These are phyloP conservation scores for Thymus quinquecostatus DNA, from an alignment of 257 asterid species.

Conservation along the genomic window DNA sequence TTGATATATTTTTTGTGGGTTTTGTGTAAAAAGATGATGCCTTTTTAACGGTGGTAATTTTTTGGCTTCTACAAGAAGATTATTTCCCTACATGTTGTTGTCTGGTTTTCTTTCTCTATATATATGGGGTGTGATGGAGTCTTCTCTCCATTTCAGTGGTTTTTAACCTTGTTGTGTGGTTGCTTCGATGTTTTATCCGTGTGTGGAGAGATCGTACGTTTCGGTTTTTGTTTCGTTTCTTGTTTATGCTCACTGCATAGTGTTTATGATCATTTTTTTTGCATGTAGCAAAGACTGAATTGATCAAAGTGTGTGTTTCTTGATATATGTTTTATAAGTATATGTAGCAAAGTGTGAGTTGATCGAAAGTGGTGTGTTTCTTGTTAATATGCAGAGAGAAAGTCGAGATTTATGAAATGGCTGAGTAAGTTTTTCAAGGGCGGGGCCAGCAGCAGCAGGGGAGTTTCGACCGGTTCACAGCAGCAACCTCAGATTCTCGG, in stretches of 20 bases:
- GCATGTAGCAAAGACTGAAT: slow-evolving; percentile 1
- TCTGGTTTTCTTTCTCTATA: slow-evolving; percentile 19
- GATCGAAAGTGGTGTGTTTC: slow-evolving; percentile 43
- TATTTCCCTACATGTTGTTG: neutral
- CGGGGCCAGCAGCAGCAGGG: slow-evolving; percentile 50
- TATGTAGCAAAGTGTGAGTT: neutral
- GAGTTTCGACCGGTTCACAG: slow-evolving; percentile 41
- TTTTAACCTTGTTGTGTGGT: neutral
- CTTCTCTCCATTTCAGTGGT: slow-evolving; percentile 13
- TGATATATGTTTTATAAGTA: neutral
- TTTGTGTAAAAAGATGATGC: slow-evolving; percentile 35
- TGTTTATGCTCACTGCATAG: slow-evolving; percentile 20
- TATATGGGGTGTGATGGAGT: slow-evolving; percentile 21
- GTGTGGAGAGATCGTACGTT: neutral
- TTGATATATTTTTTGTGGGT: neutral
- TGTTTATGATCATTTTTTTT: slow-evolving; percentile 15
- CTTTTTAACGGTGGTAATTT: slow-evolving; percentile 16
- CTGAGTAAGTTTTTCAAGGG: slow-evolving; percentile 75
- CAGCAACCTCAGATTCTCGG: slow-evolving; percentile 75
- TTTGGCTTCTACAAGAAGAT: slow-evolving; percentile 24
- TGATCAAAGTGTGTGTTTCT: slow-evolving; percentile 3
- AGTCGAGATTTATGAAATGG: slow-evolving; percentile 90
- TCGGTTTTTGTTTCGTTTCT: neutral
- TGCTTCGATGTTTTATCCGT: neutral
- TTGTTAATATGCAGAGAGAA: slow-evolving; percentile 81